Conservation (phyloP, 345 rosid species). For the Carallia brachiata region DNA sequence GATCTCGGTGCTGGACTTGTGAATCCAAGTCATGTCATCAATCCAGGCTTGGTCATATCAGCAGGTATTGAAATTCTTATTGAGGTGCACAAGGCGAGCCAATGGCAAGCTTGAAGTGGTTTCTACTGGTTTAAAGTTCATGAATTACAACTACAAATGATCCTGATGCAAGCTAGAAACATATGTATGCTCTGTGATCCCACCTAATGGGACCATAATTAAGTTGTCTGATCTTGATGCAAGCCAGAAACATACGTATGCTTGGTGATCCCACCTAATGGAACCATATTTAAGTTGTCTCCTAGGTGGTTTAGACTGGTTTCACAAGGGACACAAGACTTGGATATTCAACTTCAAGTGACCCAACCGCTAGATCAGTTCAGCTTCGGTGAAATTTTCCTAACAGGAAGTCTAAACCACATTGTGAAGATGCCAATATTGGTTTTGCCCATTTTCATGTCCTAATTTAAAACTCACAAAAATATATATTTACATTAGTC, state of each 20-base stretch:
- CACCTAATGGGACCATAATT: too few relatives aligned
- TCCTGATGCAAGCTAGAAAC: constrained; percentile 24
- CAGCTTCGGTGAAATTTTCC: constrained; percentile 68
- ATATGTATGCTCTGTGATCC: too few relatives aligned
- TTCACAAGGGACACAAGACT: constrained; percentile 41
- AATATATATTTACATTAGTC: too few relatives aligned
- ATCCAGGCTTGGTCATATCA: constrained; percentile 74
- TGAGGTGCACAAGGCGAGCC: too few relatives aligned
- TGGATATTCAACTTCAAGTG: constrained; percentile 51
- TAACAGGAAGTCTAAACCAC: constrained; percentile 70
- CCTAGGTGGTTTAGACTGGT: constrained; percentile 63
- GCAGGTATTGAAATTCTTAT: constrained; percentile 37
- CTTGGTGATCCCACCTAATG: constrained; percentile 60
- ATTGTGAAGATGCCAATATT: constrained; percentile 62
- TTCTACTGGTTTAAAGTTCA: neutral
- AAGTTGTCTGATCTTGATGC: neutral
- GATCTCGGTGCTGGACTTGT: constrained; percentile 76
- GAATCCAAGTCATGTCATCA: constrained; percentile 58
- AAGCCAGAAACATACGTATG: constrained; percentile 52
- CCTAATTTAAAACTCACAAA: neutral
- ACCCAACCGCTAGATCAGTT: constrained; percentile 37
- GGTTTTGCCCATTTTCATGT: constrained; percentile 34
- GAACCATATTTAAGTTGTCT: constrained; percentile 45
- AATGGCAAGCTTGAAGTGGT: neutral
- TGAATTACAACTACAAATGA: neutral